phyloP scores from a whole-genome alignment of 129 eudicot species.

The Flaveria trinervia region DNA sequence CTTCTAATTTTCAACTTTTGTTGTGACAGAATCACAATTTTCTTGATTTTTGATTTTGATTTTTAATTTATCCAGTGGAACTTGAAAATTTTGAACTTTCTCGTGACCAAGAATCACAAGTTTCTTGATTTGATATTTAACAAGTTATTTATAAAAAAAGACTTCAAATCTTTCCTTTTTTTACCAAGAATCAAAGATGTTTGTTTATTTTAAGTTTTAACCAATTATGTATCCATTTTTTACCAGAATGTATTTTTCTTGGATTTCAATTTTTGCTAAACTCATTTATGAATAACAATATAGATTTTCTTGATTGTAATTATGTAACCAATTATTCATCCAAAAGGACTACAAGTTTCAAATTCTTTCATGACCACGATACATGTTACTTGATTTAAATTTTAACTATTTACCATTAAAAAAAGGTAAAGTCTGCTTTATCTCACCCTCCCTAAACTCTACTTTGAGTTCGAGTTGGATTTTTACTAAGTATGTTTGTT shows the following conservation, averaged over 20 bases:
- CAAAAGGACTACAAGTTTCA: background rate
- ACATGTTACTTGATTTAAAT: background rate
- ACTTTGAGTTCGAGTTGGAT: too few species aligned
- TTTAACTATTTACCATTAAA: background rate
- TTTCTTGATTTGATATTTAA: background rate
- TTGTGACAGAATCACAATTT: background rate
- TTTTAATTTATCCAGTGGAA: background rate
- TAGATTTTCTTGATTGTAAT: conserved; percentile 2
- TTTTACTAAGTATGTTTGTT: too few species aligned
- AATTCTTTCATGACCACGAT: background rate
- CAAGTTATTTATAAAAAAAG: background rate
- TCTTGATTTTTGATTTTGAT: background rate
- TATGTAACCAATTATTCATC: background rate
- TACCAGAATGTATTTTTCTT: background rate
- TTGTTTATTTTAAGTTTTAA: background rate
- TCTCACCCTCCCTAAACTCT: too few species aligned
- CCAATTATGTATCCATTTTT: background rate
- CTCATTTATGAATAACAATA: background rate
- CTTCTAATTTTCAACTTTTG: background rate
- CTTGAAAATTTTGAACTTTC: background rate
- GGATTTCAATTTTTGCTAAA: background rate
- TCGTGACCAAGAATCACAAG: conserved; percentile 27
- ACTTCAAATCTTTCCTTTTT: background rate
- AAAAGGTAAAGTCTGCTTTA: too few species aligned
- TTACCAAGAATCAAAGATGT: background rate